Evolutionary conservation across 192 early-diverging fungal species (phyloP).

Genomic region (Paraglomus occultum): DNA sequence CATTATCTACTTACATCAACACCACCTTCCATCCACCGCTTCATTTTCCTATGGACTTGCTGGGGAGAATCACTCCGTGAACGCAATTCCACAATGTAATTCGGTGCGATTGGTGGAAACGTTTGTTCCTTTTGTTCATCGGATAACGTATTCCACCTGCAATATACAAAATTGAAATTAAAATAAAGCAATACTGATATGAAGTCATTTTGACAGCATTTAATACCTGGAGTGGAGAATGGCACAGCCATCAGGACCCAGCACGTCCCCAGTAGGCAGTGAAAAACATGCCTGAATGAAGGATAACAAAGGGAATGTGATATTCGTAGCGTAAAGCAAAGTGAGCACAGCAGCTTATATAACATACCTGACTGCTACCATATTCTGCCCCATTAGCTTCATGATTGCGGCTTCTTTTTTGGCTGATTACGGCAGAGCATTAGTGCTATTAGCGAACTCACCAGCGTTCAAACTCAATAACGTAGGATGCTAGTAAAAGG

Average conservation of each 20-base stretch:
- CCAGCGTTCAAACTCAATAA: background rate
- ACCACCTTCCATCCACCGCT: background rate
- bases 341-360: background rate
- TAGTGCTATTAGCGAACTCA: background rate
- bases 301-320: background rate
- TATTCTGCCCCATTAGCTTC: background rate
- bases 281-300: background rate
- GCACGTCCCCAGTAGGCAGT: background rate
- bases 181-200: background rate
- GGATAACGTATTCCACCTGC: background rate
- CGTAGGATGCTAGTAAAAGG: background rate
- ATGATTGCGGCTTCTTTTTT: background rate
- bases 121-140: background rate
- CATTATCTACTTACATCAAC: conserved; percentile 13
- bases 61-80: background rate
- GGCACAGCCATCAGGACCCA: background rate
- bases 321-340: background rate
- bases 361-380: background rate
- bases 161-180: background rate
- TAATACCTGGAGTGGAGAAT: conserved; percentile 4
- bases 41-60: conserved; percentile 1
- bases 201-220: background rate
- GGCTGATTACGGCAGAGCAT: background rate
- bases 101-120: background rate
- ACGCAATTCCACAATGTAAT: conserved; percentile 3